Evolutionary conservation across 148 eudicot genomes (phyloP).

Genomic region (Camellia japonica): DNA sequence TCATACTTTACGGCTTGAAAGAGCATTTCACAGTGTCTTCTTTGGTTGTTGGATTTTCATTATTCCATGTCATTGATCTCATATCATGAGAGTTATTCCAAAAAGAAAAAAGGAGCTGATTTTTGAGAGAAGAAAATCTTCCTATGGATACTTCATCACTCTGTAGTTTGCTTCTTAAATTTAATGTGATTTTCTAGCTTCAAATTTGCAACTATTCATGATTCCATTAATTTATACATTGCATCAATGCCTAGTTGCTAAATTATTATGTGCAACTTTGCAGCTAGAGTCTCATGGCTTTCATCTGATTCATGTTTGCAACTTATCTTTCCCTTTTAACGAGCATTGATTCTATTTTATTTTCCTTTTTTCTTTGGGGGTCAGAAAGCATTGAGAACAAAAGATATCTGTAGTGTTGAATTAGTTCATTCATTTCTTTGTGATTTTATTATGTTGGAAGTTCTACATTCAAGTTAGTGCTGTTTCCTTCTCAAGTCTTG

Average conservation of each 20-base stretch:
- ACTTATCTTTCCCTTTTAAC: background rate
- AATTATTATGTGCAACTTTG: background rate
- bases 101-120: no score
- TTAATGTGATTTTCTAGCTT: background rate
- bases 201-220: background rate
- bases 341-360: background rate
- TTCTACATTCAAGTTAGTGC: background rate
- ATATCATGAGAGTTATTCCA: no score
- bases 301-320: background rate
- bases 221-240: background rate
- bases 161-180: background rate
- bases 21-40: background rate
- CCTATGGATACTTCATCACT: background rate
- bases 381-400: background rate
- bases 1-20: background rate
- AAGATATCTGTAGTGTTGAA: conserved; percentile 2
- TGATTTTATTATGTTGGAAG: background rate
- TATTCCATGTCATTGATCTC: background rate
- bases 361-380: background rate
- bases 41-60: background rate
- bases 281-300: background rate
- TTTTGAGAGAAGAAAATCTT: background rate
- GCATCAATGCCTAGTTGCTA: background rate
- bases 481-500: background rate
- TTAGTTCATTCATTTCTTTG: background rate